These are phyloP conservation scores for Suillus decipiens DNA, from an alignment of 768 basidiomycete species.

Conservation along the genomic window DNA sequence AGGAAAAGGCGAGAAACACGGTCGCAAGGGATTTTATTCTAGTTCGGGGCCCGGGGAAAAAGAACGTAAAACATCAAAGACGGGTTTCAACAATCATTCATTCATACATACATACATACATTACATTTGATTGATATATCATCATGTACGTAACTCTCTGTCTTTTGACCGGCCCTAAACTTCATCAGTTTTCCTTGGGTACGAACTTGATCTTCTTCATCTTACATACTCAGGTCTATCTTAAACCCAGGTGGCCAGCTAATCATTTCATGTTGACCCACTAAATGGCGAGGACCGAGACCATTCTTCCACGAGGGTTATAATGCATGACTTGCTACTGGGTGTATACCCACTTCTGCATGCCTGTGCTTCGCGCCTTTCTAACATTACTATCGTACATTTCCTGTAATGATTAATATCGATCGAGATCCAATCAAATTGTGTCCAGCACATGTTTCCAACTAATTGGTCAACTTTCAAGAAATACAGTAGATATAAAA, in stretches of 20 bases:
- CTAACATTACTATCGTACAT: slow-evolving; percentile 27
- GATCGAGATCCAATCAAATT: neutral
- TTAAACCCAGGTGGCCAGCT: slow-evolving; percentile 67
- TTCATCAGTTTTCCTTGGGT: neutral
- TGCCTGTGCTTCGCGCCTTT: slow-evolving; percentile 50
- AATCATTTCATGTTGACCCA: slow-evolving; percentile 43
- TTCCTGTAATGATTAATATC: neutral
- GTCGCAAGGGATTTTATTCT: neutral
- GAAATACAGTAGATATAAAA: slow-evolving; percentile 9
- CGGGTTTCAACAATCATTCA: neutral
- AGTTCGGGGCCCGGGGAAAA: neutral
- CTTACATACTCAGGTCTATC: slow-evolving; percentile 59
- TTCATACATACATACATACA: no score
- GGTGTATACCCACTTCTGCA: slow-evolving; percentile 25
- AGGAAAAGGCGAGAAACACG: neutral
- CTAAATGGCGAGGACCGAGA: slow-evolving; percentile 87
- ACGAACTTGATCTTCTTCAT: slow-evolving; percentile 28
- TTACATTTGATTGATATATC: no score
- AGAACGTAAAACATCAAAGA: neutral
- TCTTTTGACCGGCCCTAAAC: slow-evolving; percentile 31
- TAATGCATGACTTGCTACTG: slow-evolving; percentile 59
- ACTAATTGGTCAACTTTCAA: neutral
- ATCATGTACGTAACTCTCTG: neutral
- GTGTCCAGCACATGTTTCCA: neutral
- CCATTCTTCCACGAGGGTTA: slow-evolving; percentile 47